Evolutionary conservation across 495 filamentous ascomycete species (phyloP), one percentile per base, ranked within the genome.

Genomic region (Apiosordaria backusii): DNA sequence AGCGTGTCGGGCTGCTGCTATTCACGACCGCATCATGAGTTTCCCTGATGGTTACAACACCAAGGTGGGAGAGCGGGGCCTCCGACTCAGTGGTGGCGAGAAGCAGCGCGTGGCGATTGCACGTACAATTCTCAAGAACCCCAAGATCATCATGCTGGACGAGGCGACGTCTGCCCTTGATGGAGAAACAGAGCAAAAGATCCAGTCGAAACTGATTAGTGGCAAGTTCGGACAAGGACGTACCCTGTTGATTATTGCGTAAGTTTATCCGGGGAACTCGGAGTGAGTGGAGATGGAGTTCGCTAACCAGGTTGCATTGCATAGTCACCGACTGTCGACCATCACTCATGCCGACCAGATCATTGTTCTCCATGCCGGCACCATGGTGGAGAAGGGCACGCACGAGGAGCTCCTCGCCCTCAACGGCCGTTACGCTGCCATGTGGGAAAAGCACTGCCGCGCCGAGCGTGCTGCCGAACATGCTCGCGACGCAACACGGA

Each of bases 81-180:
- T 98, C 15, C 88, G 94, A 7, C 85, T 99, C 9, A 96, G 92
- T 60, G 95, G 95, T 21, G 95, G 95, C 45, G 95, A 99, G 79
- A 97, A 97, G 77, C 95, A 99, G 77, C 90, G 95, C 29, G 92
- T 98, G 52, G 95, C 95, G 9, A 99, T 99, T 73, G 96, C 95
- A 57, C 89, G 95, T 53, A 97, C 95, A 15, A 97, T 99, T 64
- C 82, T 99, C 61, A 99, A 99, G 77, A 89, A 97, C 70, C 95
- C 95, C 19, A 90, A 90, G 50, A 93, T 99, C 68, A 97, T 99
- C 75, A 89, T 99, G 73, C 80, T 99, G 18, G 95, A 99, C 73
- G 95, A 99, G 78, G 95, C 95, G 6, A 99, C 95, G 0, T 96
- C 95, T 35, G 95, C 95, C 3, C 83, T 99, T 19, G 95, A 99